These are phyloP conservation scores for Cercospora sojina DNA, from an alignment of 2,329 filamentous ascomycete genomes.

Conservation along the genomic window DNA sequence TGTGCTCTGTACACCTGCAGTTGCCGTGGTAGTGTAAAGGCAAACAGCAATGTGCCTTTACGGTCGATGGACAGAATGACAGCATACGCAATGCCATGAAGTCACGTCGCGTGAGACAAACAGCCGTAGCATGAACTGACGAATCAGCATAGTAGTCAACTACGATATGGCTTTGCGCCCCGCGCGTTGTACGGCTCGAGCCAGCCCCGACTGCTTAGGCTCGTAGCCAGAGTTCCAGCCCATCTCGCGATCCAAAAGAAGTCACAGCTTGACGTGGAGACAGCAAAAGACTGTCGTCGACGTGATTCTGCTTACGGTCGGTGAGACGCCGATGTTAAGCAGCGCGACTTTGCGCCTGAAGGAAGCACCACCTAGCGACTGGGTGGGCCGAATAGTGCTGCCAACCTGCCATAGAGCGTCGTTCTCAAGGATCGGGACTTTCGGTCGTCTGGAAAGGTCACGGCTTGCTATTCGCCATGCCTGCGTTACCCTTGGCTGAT, in stretches of 20 bases:
- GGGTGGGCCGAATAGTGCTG: neutral
- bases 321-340: neutral
- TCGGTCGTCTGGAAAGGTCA: conserved; percentile 24
- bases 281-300: neutral
- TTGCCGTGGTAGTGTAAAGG: neutral
- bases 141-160: neutral
- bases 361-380: neutral
- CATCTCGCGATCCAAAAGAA: neutral
- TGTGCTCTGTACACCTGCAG: conserved; percentile 1
- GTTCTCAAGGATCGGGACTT: conserved; percentile 6
- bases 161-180: conserved; percentile 1
- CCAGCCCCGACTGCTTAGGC: neutral
- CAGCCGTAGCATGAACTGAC: neutral
- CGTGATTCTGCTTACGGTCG: neutral
- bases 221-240: neutral
- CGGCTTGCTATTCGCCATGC: conserved; percentile 18
- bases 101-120: conserved; percentile 7
- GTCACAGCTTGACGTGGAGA: neutral
- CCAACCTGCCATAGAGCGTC: neutral
- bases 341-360: neutral
- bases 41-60: neutral
- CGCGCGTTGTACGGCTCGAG: conserved; percentile 4
- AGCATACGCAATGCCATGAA: neutral
- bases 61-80: neutral
- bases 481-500: conserved; percentile 5